These are phyloP conservation scores for Salix caprea DNA, from an alignment of 345 rosid genomes.

Conservation along the genomic window DNA sequence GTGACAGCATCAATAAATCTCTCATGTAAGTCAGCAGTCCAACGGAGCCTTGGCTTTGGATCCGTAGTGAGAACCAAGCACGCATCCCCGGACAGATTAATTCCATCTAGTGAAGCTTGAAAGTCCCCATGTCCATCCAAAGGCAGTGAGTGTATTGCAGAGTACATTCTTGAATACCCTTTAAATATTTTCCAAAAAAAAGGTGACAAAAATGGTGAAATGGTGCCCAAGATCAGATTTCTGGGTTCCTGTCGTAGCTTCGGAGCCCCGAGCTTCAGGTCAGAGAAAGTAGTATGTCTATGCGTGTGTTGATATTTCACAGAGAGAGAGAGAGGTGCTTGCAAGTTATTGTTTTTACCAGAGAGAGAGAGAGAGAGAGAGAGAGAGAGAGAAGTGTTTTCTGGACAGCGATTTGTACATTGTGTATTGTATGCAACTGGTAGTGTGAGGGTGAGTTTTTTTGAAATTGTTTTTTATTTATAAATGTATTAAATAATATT, in stretches of 20 bases:
- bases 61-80: conserved; percentile 85
- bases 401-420: conserved; percentile 16
- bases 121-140: conserved; percentile 48
- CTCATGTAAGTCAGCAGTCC: conserved; percentile 95
- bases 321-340: neutral
- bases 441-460: too few relatives aligned
- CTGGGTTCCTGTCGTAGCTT: neutral
- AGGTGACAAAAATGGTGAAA: neutral
- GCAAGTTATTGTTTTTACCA: neutral
- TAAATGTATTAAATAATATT: too few relatives aligned
- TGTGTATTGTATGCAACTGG: neutral
- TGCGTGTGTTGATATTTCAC: too few relatives aligned
- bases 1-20: conserved; percentile 88
- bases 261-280: neutral
- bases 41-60: conserved; percentile 95
- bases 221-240: neutral
- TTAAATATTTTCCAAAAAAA: neutral
- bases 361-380: neutral
- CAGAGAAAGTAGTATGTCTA: neutral
- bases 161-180: conserved; percentile 47
- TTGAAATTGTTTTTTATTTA: too few relatives aligned
- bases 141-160: conserved; percentile 70
- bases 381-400: neutral
- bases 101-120: conserved; percentile 58
- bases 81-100: conserved; percentile 61